Evolutionary conservation across 192 early-diverging fungal species (phyloP).

Genomic region (Entomortierella lignicola): DNA sequence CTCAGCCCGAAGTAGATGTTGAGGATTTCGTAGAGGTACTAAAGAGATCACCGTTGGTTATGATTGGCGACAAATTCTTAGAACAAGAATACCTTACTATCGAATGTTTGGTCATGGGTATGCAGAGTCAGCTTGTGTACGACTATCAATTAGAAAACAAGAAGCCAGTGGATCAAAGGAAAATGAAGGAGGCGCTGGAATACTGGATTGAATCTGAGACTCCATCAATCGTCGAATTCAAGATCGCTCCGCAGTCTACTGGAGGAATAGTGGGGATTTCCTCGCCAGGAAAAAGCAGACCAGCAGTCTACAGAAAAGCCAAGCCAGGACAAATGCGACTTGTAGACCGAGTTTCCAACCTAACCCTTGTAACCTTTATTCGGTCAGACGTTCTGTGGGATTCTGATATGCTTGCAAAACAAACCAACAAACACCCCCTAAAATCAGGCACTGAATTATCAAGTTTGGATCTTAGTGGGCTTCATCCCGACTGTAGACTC

Average conservation of each 20-base stretch:
- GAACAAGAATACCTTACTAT: constrained; percentile 38
- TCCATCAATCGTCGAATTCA: constrained; percentile 25
- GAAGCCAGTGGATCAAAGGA: background rate
- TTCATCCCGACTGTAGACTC: constrained; percentile 48
- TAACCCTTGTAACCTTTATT: constrained; percentile 37
- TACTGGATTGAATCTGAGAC: constrained; percentile 37
- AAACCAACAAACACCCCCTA: constrained; percentile 9
- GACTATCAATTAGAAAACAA: background rate
- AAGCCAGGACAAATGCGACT: constrained; percentile 48
- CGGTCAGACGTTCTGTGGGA: constrained; percentile 52
- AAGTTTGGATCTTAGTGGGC: constrained; percentile 11
- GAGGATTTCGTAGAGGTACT: constrained; percentile 41
- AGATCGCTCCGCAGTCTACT: constrained; percentile 8
- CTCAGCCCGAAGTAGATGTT: constrained; percentile 28
- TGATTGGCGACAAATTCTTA: constrained; percentile 50
- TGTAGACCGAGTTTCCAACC: constrained; percentile 30
- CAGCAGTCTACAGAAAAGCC: constrained; percentile 42
- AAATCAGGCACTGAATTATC: constrained; percentile 15
- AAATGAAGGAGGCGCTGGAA: constrained; percentile 5
- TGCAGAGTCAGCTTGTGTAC: constrained; percentile 19
- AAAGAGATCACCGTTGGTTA: constrained; percentile 40
- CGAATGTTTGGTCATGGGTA: constrained; percentile 38
- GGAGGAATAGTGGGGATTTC: background rate
- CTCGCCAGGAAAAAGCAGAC: background rate
- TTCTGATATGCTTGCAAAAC: constrained; percentile 15